Evolutionary conservation across 2,329 filamentous ascomycete genomes (phyloP).

Genomic region (Diaporthe sp.): DNA sequence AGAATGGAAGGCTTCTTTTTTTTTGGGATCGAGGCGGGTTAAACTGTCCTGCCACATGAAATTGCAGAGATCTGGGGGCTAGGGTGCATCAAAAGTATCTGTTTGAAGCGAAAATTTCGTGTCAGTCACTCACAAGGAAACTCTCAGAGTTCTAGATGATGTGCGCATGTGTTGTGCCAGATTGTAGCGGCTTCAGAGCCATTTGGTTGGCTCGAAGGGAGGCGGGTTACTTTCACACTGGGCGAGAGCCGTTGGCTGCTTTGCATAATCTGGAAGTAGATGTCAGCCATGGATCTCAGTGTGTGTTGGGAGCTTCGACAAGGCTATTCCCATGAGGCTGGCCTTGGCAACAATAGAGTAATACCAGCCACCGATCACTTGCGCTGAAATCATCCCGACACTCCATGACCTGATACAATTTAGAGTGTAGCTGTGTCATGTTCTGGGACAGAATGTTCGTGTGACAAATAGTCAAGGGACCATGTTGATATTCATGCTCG

Average conservation of each 20-base stretch:
- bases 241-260: background rate
- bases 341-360: background rate
- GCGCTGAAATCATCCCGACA: background rate
- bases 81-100: constrained; percentile 11
- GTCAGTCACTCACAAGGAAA: background rate
- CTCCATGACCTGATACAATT: background rate
- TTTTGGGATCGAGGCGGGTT: background rate
- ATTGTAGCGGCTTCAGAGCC: background rate
- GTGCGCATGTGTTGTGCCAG: background rate
- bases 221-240: background rate
- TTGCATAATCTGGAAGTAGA: background rate
- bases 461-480: background rate
- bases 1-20: constrained; percentile 4
- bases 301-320: background rate
- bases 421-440: background rate
- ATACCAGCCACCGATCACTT: background rate
- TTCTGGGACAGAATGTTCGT: background rate
- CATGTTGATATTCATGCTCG: background rate
- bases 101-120: background rate
- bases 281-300: no score
- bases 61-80: background rate
- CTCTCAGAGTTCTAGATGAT: background rate
- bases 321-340: background rate
- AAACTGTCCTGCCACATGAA: background rate
- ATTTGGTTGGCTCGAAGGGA: background rate